Conservation (phyloP, 2,329 filamentous ascomycete genomes). For the Cordyceps cateniannulata region DNA sequence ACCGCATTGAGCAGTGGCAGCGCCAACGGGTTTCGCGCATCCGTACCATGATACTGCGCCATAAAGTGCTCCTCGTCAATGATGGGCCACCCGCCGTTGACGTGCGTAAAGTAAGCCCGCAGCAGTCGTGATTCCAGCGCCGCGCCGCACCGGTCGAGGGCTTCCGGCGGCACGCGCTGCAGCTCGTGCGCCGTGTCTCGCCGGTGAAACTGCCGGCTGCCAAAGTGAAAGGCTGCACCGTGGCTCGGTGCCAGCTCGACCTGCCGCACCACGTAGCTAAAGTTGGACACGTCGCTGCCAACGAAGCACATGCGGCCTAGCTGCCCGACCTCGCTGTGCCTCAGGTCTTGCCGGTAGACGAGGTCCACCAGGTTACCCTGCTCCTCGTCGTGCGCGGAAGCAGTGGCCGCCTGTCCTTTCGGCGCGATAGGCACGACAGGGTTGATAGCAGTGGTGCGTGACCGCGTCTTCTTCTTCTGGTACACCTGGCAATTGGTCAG, state of each 20-base stretch:
- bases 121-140: constrained; percentile 42
- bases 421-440: background rate
- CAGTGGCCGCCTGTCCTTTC: background rate
- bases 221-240: constrained; percentile 27
- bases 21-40: constrained; percentile 37
- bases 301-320: constrained; percentile 46
- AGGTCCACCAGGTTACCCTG: constrained; percentile 43
- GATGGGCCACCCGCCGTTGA: constrained; percentile 46
- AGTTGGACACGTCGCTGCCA: constrained; percentile 48
- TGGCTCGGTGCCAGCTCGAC: constrained; percentile 26
- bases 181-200: constrained; percentile 26
- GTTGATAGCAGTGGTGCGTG: background rate
- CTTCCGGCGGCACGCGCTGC: constrained; percentile 37
- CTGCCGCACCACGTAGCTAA: constrained; percentile 48
- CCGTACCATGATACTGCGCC: constrained; percentile 35
- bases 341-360: constrained; percentile 40
- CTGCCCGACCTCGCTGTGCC: constrained; percentile 38
- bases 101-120: constrained; percentile 41
- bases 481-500: constrained; percentile 39
- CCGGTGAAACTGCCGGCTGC: constrained; percentile 27
- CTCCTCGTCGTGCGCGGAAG: constrained; percentile 26
- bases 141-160: constrained; percentile 37
- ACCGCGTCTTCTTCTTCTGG: constrained; percentile 39
- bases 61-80: constrained; percentile 46
- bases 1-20: constrained; percentile 44